Conservation (phyloP, 176 grass and related monocot genomes). For the Ananas comosus region DNA sequence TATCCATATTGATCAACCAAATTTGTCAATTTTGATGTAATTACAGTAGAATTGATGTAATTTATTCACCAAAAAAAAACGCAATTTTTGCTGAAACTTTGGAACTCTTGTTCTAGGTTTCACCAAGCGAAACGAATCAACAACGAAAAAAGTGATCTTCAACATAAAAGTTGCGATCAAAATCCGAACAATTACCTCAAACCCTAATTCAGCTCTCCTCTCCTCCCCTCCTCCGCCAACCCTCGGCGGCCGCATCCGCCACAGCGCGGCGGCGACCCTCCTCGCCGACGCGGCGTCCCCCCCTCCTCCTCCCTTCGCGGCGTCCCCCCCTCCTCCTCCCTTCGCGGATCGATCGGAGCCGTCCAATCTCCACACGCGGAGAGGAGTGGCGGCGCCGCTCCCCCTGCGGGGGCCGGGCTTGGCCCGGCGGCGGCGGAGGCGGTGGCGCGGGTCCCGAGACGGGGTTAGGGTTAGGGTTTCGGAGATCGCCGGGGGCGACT, state of each 20-base stretch:
- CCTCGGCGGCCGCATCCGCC: not conserved
- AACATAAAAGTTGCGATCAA: not conserved
- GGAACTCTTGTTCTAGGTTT: not conserved
- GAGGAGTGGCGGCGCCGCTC: slow-evolving; percentile 10
- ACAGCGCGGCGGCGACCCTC: slow-evolving; percentile 20
- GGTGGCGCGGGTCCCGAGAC: not conserved
- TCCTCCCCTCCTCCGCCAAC: not conserved
- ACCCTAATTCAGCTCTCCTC: not conserved
- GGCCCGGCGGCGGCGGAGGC: not conserved
- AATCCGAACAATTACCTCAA: slow-evolving; percentile 16
- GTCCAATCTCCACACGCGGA: slow-evolving; percentile 12
- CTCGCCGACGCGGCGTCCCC: slow-evolving; percentile 4
- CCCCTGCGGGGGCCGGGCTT: not conserved
- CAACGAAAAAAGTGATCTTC: not conserved
- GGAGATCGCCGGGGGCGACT: too few species aligned
- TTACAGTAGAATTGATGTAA: too few species aligned
- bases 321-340: not conserved
- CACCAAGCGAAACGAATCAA: not conserved
- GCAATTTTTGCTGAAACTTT: too few species aligned
- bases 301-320: slow-evolving; percentile 3
- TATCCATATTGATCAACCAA: too few species aligned
- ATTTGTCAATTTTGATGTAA: too few species aligned
- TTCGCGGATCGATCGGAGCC: not conserved
- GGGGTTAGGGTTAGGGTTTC: not conserved
- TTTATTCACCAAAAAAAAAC: too few species aligned